These are phyloP conservation scores for Colletotrichum acutatum DNA, from an alignment of 2,329 filamentous ascomycete genomes.

Conservation along the genomic window DNA sequence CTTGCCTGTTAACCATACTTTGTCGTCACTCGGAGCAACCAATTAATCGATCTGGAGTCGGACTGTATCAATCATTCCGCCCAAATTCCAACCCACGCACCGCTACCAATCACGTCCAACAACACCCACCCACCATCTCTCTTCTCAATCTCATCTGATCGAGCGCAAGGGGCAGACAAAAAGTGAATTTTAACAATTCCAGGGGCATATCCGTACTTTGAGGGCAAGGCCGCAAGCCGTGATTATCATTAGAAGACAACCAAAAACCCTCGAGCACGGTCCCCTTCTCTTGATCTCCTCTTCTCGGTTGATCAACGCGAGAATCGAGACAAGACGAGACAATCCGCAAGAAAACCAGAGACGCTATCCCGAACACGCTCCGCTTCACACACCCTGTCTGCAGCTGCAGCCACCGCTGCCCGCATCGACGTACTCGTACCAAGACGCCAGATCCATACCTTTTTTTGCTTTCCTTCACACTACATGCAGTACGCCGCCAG, in stretches of 20 bases:
- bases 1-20: background rate
- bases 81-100: background rate
- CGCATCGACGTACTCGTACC: background rate
- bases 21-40: constrained; percentile 17
- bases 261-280: constrained; percentile 15
- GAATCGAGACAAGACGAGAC: constrained; percentile 31
- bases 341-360: constrained; percentile 3
- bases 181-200: background rate
- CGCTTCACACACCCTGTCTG: constrained; percentile 13
- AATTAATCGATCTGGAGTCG: background rate
- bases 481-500: background rate
- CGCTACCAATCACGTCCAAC: background rate
- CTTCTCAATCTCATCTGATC: background rate
- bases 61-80: background rate
- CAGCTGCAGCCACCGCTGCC: background rate
- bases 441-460: constrained; percentile 6
- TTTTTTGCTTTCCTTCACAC: background rate
- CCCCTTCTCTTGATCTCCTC: constrained; percentile 17
- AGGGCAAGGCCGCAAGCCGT: background rate
- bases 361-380: constrained; percentile 18
- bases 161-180: constrained; percentile 6
- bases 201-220: background rate
- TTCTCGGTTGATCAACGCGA: constrained; percentile 28
- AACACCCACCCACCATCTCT: background rate
- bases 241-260: background rate